Percentiles rank a stretch among this genome's conserved stretches.
Conservation (phyloP, 345 rosid species). For the Pugionium dolabratum region DNA sequence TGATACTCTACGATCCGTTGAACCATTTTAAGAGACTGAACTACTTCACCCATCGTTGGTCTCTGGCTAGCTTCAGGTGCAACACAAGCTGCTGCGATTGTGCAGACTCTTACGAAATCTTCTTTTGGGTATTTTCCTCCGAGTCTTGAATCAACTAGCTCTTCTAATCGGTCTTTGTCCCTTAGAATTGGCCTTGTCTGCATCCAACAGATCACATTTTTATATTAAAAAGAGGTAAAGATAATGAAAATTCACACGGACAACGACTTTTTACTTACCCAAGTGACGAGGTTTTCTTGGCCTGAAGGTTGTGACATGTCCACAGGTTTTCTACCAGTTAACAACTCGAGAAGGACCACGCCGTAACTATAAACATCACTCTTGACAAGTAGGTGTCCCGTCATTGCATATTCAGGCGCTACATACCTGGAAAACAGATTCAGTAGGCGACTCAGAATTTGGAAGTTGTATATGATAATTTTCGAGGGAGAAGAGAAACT, state of each 20-base stretch:
- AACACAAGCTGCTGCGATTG: conserved; percentile 97
- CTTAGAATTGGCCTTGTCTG: conserved; percentile 97
- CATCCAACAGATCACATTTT: conserved; percentile 19
- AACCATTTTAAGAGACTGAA: conserved; percentile 97
- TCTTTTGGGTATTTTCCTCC: conserved; percentile 88
- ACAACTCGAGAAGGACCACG: conserved; percentile 91
- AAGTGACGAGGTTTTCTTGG: conserved; percentile 96
- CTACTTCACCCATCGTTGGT: conserved; percentile 99
- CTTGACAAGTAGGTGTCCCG: conserved; percentile 95
- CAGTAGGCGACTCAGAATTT: conserved; percentile 6
- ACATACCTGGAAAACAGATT: conserved; percentile 64
- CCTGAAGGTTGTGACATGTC: conserved; percentile 99
- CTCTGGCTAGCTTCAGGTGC: conserved; percentile 93
- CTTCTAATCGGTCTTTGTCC: conserved; percentile 89
- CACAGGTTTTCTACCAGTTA: conserved; percentile 94
- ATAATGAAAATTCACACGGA: not conserved
- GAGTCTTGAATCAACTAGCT: conserved; percentile 79
- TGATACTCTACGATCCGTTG: conserved; percentile 81
- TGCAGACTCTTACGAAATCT: conserved; percentile 89
- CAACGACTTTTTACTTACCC: conserved; percentile 50
- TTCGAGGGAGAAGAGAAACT: conserved; percentile 35
- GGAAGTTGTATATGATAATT: not conserved
- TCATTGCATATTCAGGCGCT: conserved; percentile 99
- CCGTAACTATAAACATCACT: conserved; percentile 99
- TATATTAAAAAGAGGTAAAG: not conserved